A percentile compares a stretch with the other conserved stretches of the same genome.
These are phyloP conservation scores for Acrocalymma vagum DNA, from an alignment of 2,329 filamentous ascomycete species.

Conservation along the genomic window DNA sequence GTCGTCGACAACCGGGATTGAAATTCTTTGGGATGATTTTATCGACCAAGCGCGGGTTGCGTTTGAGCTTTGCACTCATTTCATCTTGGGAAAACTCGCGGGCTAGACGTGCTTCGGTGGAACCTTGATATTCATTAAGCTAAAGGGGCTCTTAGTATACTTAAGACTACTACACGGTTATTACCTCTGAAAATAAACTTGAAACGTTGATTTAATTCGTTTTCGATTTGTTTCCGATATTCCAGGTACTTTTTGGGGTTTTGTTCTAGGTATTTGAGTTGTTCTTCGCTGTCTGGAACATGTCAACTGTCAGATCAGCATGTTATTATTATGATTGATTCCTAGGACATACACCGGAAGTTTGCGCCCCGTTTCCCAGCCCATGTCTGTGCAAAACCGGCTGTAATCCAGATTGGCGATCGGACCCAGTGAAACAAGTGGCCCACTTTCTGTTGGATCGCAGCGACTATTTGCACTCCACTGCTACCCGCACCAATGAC, in stretches of 20 bases:
- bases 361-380: constrained; percentile 58
- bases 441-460: constrained; percentile 48
- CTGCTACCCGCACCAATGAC: constrained; percentile 53
- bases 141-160: too few species aligned
- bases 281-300: constrained; percentile 46
- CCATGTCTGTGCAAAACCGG: constrained; percentile 57
- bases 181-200: constrained; percentile 62
- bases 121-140: too few species aligned
- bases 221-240: constrained; percentile 58
- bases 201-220: constrained; percentile 62
- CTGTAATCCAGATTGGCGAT: constrained; percentile 58
- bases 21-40: constrained; percentile 56
- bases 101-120: constrained; percentile 54
- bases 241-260: constrained; percentile 56
- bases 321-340: too few species aligned
- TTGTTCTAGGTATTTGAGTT: constrained; percentile 47
- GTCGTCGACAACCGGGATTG: constrained; percentile 31
- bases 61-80: constrained; percentile 52
- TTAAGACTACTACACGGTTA: too few species aligned
- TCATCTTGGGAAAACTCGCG: constrained; percentile 49
- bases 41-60: constrained; percentile 49
- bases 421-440: constrained; percentile 54
- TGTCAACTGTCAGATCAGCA: constrained; percentile 12
- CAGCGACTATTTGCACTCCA: constrained; percentile 54
- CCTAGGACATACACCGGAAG: constrained; percentile 52